phyloP scores from a whole-genome alignment of 495 filamentous ascomycete genomes.

The Articulospora tetracladia region DNA sequence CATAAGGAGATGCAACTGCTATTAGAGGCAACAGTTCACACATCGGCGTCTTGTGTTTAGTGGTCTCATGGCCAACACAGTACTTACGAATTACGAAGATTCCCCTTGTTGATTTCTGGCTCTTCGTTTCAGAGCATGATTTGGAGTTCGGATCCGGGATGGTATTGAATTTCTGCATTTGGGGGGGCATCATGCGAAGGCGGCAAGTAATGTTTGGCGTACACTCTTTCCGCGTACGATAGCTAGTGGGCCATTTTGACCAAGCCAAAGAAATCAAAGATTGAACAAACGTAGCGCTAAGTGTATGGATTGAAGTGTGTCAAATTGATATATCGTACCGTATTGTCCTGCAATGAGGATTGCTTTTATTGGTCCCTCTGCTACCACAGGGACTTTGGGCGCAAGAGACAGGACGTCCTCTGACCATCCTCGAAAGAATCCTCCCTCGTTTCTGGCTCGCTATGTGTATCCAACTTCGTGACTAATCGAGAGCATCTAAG shows the following conservation, averaged over 20 bases:
- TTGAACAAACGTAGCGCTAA: no score
- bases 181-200: constrained; percentile 8
- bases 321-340: no score
- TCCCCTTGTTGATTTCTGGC: constrained; percentile 14
- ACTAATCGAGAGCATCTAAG: no score
- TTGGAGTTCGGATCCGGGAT: constrained; percentile 18
- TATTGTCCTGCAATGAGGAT: no score
- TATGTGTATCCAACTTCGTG: no score
- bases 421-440: no score
- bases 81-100: constrained; percentile 23
- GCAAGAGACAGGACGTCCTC: no score
- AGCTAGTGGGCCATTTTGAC: constrained; percentile 2
- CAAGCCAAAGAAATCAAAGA: background rate
- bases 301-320: no score
- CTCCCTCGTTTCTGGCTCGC: no score
- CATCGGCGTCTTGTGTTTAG: constrained; percentile 19
- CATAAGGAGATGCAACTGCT: constrained; percentile 8
- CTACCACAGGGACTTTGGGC: no score
- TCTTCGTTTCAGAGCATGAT: constrained; percentile 10
- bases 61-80: constrained; percentile 7
- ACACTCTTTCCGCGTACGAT: constrained; percentile 17
- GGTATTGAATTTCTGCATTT: constrained; percentile 19
- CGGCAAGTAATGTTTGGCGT: constrained; percentile 19
- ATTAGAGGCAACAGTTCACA: constrained; percentile 20
- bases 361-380: no score